Evolutionary conservation across 2,329 filamentous ascomycete genomes (phyloP).

Genomic region (Bertia moriformis): DNA sequence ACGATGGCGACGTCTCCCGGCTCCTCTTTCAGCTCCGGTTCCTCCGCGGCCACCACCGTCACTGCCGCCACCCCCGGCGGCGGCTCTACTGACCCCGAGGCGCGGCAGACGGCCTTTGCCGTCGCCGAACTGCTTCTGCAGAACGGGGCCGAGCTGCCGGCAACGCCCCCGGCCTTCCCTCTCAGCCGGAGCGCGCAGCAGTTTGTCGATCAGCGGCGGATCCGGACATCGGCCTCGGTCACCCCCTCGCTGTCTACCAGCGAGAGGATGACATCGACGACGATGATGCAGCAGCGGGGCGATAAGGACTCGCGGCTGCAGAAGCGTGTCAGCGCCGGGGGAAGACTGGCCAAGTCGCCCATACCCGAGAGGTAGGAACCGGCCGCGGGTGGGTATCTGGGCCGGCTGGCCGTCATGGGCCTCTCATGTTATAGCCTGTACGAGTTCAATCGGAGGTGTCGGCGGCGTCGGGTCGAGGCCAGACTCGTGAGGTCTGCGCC

Average conservation of each 20-base stretch:
- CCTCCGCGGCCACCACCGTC: conserved; percentile 21
- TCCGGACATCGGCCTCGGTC: conserved; percentile 32
- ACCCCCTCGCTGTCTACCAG: conserved; percentile 42
- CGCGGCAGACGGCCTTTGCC: conserved; percentile 59
- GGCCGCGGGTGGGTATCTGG: no score
- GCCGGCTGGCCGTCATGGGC: no score
- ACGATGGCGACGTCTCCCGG: conserved; percentile 19
- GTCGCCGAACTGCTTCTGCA: conserved; percentile 83
- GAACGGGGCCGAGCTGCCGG: conserved; percentile 80
- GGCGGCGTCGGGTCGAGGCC: no score
- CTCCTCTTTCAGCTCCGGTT: conserved; percentile 10
- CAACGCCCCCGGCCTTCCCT: conserved; percentile 63
- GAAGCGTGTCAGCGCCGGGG: conserved; percentile 67
- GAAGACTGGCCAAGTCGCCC: conserved; percentile 51
- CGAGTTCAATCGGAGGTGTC: no score
- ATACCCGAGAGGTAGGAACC: conserved; percentile 48
- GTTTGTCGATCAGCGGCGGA: conserved; percentile 69
- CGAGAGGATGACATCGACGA: no score
- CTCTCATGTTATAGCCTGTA: no score
- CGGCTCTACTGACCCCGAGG: conserved; percentile 23
- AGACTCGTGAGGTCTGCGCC: conserved; percentile 2
- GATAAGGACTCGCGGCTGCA: conserved; percentile 59
- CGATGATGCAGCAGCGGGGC: conserved; percentile 33
- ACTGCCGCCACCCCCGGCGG: conserved; percentile 31
- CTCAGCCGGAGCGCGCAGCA: conserved; percentile 66